Evolutionary conservation across 83 land plant species (phyloP), one percentile per base, ranked within the genome.

Genomic region (Thuja plicata): DNA sequence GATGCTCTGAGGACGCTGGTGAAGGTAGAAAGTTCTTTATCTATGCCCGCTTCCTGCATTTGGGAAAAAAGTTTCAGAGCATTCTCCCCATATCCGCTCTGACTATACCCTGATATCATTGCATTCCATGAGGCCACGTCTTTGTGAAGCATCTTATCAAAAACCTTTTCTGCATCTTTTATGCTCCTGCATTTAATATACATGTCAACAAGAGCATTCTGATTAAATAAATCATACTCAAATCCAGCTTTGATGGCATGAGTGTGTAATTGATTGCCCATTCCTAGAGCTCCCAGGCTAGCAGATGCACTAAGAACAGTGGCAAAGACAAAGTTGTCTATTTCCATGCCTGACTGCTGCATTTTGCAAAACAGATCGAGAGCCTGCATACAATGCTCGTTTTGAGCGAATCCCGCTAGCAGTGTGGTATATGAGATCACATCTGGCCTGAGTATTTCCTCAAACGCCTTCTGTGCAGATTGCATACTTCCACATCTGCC

Each of bases 1-100:
- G 90, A 93, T 0, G 95, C 94, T 74, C 93, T 92, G 8, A 95
- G 87, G 27, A 93, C 93, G 70, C 93, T 93, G 1, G 94, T 91
- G 76, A 93, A 89, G n/a, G 96, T 94, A 80, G 94, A 88, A 32
- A 71, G 86, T 35, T 81, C 50, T 43, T 81, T 81, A 81, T 81
- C 50, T 12, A 81, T 81, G 50, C 50, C 41, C 17, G 32, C 12
- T 41, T 11, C n/a, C 27, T 81, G 84, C 84, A 41, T 81, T 81
- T 41, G 50, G 50, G 9, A 27, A 81, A 81, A 81, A 30, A 81
- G 84, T 81, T 81, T 81, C 50, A 81, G 43, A 43, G 84, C 84
- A 24, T 81, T 24, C 50, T 81, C 84, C 27, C 84, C 84, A 41
- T 81, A 50, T 81, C 84, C 84, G 43, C 50, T 81, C 50, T 81